These are phyloP conservation scores for Nelumbo lutea DNA, from an alignment of 164 flowering plant genomes.

Conservation along the genomic window DNA sequence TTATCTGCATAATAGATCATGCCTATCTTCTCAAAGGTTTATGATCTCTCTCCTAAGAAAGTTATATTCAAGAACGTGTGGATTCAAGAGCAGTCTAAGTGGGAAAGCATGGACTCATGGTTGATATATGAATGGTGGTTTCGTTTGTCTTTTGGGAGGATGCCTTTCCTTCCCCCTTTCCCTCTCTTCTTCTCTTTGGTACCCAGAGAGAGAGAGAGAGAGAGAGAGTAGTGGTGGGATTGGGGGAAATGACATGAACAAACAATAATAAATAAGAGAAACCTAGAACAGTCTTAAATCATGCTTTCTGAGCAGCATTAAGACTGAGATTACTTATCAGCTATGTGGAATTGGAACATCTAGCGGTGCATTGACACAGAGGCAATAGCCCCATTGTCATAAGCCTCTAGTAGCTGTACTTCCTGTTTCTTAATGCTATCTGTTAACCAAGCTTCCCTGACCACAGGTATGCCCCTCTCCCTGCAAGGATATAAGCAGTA, in stretches of 20 bases:
- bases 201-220: slow-evolving; percentile 14
- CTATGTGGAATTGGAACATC: too few species aligned
- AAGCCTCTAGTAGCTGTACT: slow-evolving; percentile 58
- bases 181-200: slow-evolving; percentile 8
- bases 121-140: slow-evolving; percentile 31
- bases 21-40: slow-evolving; percentile 27
- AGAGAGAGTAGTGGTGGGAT: background rate
- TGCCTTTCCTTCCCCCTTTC: background rate
- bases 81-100: slow-evolving; percentile 9
- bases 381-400: slow-evolving; percentile 35
- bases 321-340: too few species aligned
- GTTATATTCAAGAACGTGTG: slow-evolving; percentile 19
- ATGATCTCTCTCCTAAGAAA: slow-evolving; percentile 15
- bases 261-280: background rate
- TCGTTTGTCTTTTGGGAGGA: slow-evolving; percentile 31
- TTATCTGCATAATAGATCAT: slow-evolving; percentile 31
- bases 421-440: slow-evolving; percentile 67
- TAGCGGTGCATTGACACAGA: too few species aligned
- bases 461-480: slow-evolving; percentile 57
- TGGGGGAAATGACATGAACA: background rate
- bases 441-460: slow-evolving; percentile 67
- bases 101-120: slow-evolving; percentile 29
- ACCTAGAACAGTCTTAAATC: background rate
- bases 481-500: slow-evolving; percentile 18
- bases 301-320: too few species aligned